Evolutionary conservation across 306 rosid species (phyloP).

Genomic region (Hylodesmum podocarpum): DNA sequence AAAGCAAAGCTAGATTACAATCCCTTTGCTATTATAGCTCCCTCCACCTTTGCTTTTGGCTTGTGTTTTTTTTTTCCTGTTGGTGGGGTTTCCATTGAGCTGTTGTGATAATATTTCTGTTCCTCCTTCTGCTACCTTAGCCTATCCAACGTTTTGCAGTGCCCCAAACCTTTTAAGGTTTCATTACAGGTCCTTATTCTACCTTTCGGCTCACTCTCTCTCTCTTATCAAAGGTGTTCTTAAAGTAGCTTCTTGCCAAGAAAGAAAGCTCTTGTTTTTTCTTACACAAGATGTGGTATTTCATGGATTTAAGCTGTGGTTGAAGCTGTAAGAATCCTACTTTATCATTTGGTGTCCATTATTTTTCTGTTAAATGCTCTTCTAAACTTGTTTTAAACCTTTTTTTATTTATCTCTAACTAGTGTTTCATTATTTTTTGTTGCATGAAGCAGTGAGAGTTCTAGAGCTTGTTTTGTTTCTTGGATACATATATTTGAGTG

Average conservation of each 20-base stretch:
- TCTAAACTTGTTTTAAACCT: not conserved
- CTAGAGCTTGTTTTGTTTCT: not conserved
- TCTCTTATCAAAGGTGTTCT: not conserved
- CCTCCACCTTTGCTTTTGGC: constrained; percentile 31
- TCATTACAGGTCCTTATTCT: not conserved
- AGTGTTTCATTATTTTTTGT: not conserved
- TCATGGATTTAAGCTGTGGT: constrained; percentile 37
- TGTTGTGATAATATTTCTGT: constrained; percentile 27
- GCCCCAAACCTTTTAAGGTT: constrained; percentile 10
- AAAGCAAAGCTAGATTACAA: constrained; percentile 44
- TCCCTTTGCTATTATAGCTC: constrained; percentile 55
- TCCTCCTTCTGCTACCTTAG: not conserved
- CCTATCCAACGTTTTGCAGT: not conserved
- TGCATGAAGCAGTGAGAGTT: constrained; percentile 22
- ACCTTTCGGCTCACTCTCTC: not conserved
- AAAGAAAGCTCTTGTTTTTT: not conserved
- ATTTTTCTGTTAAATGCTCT: not conserved
- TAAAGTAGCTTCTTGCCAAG: not conserved
- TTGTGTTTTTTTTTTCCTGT: not conserved
- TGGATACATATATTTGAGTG: not conserved
- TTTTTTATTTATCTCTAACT: not conserved
- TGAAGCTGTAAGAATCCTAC: constrained; percentile 3
- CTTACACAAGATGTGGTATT: constrained; percentile 27
- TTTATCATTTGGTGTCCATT: not conserved
- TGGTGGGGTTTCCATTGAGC: constrained; percentile 35